Percentiles rank a stretch among this genome's conserved stretches.
Evolutionary conservation across 495 filamentous ascomycete species (phyloP).

Genomic region (Parachaetomium inaequale): DNA sequence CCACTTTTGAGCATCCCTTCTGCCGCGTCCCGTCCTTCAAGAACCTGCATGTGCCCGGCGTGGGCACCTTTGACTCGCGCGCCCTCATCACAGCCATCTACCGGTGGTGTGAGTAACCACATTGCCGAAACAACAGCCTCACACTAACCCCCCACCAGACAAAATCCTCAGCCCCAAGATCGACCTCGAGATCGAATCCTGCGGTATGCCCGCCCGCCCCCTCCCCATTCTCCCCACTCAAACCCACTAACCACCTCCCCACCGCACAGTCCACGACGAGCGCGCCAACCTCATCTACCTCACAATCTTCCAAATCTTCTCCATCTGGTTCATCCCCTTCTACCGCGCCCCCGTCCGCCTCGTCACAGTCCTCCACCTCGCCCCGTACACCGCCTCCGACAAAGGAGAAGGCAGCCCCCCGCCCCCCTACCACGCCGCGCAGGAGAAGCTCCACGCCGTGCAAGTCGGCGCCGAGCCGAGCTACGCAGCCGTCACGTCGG

Average conservation of each 20-base stretch:
- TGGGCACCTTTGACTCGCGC: slow-evolving; percentile 53
- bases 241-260: neutral
- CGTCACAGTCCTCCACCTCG: slow-evolving; percentile 68
- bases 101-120: slow-evolving; percentile 52
- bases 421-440: slow-evolving; percentile 9
- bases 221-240: neutral
- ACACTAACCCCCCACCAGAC: slow-evolving; percentile 33
- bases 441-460: slow-evolving; percentile 15
- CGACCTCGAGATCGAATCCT: slow-evolving; percentile 61
- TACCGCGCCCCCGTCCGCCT: slow-evolving; percentile 63
- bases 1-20: slow-evolving; percentile 76
- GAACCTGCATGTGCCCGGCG: slow-evolving; percentile 38
- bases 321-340: slow-evolving; percentile 72
- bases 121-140: neutral
- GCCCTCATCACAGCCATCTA: slow-evolving; percentile 64
- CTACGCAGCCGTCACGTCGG: slow-evolving; percentile 26
- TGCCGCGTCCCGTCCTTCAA: slow-evolving; percentile 64
- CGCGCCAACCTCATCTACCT: slow-evolving; percentile 63
- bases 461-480: slow-evolving; percentile 22
- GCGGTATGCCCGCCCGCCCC: slow-evolving; percentile 47
- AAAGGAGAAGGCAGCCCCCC: slow-evolving; percentile 13
- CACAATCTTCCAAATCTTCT: slow-evolving; percentile 66
- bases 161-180: slow-evolving; percentile 78
- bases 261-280: slow-evolving; percentile 61
- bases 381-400: slow-evolving; percentile 24